Conservation (phyloP, 768 basidiomycete genomes). For the Fomitopsis pulvina region DNA sequence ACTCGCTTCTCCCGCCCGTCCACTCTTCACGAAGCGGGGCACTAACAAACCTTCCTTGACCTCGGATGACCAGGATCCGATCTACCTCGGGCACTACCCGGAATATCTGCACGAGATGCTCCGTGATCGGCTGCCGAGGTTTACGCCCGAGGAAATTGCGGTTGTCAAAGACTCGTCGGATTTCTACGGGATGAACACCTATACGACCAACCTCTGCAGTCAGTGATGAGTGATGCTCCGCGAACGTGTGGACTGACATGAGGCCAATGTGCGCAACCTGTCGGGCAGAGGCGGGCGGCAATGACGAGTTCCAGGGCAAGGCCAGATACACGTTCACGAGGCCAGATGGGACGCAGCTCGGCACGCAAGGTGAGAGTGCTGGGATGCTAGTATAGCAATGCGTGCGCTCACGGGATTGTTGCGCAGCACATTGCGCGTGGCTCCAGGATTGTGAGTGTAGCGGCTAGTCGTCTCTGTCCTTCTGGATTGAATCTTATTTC, state of each 20-base stretch:
- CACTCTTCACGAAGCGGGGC: neutral
- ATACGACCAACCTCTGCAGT: conserved; percentile 56
- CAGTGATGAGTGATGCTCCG: conserved; percentile 8
- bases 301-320: conserved; percentile 63
- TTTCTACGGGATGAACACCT: conserved; percentile 75
- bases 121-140: conserved; percentile 50
- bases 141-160: conserved; percentile 49
- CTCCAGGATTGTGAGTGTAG: conserved; percentile 50
- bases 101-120: conserved; percentile 54
- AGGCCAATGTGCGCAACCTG: neutral
- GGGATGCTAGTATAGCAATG: neutral
- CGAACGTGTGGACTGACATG: too few relatives aligned
- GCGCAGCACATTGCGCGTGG: conserved; percentile 55
- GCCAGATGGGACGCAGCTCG: conserved; percentile 61
- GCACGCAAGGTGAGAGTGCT: conserved; percentile 47
- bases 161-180: conserved; percentile 64
- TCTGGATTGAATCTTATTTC: neutral
- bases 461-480: neutral
- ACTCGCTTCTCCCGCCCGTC: neutral
- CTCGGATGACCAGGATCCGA: conserved; percentile 41
- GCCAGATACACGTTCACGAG: conserved; percentile 63
- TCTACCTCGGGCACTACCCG: conserved; percentile 73
- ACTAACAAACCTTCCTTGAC: neutral
- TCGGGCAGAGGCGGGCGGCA: conserved; percentile 50
- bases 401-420: neutral